phyloP scores from a whole-genome alignment of 2,329 filamentous ascomycete species.

The Mollisiaceae sp. region DNA sequence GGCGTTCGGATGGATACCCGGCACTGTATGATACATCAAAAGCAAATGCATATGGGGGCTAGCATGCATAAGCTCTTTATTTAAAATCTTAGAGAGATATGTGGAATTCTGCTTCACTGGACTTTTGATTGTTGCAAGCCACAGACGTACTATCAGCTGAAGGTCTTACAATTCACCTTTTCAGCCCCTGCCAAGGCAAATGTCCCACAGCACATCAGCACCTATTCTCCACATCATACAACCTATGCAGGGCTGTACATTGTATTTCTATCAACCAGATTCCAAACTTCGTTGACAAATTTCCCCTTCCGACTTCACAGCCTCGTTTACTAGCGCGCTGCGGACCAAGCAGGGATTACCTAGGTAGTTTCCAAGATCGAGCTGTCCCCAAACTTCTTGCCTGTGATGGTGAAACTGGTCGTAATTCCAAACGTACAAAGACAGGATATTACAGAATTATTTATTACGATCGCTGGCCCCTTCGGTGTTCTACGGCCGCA shows the following conservation, averaged over 20 bases:
- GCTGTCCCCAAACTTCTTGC: constrained; percentile 2
- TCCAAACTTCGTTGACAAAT: constrained; percentile 4
- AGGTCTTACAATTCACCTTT: not conserved
- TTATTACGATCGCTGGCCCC: not conserved
- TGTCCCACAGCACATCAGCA: not conserved
- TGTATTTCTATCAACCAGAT: not conserved
- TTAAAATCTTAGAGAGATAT: too few relatives aligned
- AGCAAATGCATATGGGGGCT: constrained; percentile 15
- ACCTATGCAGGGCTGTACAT: not conserved
- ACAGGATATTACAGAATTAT: not conserved
- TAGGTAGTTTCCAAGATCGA: constrained; percentile 1
- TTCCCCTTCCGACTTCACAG: not conserved
- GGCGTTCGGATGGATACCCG: constrained; percentile 38
- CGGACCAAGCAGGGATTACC: constrained; percentile 9
- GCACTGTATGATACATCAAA: constrained; percentile 28
- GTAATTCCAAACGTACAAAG: constrained; percentile 10
- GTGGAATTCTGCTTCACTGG: too few relatives aligned
- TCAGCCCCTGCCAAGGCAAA: not conserved
- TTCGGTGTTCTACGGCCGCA: not conserved
- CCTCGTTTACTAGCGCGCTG: constrained; percentile 9
- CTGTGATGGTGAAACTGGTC: not conserved
- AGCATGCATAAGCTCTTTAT: too few relatives aligned
- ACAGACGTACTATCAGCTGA: not conserved
- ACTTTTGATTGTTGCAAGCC: not conserved
- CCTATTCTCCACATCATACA: not conserved